Percentiles rank a stretch among this genome's conserved stretches.
These are phyloP conservation scores for Paecilomyces dactylethromorphus DNA, from an alignment of 2,329 filamentous ascomycete genomes.

Conservation along the genomic window DNA sequence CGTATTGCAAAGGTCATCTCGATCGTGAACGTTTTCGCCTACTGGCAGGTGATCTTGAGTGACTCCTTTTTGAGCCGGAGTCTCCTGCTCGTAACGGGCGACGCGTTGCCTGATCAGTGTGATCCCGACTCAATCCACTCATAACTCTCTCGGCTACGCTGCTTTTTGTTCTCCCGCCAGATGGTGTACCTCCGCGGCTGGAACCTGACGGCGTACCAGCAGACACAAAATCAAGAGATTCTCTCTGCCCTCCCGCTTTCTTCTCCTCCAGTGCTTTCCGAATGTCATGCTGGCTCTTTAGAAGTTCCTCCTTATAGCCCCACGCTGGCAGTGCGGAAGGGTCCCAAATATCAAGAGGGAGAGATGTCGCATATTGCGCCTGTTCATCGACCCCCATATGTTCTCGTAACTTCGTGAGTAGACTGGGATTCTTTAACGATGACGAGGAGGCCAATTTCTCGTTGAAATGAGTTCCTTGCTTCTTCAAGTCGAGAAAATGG, in stretches of 20 bases:
- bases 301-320: conserved; percentile 43
- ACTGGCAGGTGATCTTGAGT: conserved; percentile 9
- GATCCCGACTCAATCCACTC: conserved; percentile 13
- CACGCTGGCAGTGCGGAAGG: conserved; percentile 30
- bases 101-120: conserved; percentile 3
- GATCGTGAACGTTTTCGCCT: conserved; percentile 14
- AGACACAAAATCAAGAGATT: conserved; percentile 35
- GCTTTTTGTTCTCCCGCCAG: conserved; percentile 6
- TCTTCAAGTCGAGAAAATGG: conserved; percentile 56
- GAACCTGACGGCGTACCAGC: conserved; percentile 19
- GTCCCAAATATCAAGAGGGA: conserved; percentile 37
- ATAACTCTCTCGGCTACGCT: conserved; percentile 18
- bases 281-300: conserved; percentile 34
- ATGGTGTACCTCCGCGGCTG: conserved; percentile 9
- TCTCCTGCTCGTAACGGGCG: conserved; percentile 1
- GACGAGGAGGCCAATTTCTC: conserved; percentile 51
- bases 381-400: conserved; percentile 50
- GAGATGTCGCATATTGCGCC: conserved; percentile 49
- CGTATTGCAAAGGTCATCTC: conserved; percentile 2
- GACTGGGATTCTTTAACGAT: conserved; percentile 53
- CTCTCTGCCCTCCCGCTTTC: conserved; percentile 24
- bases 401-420: conserved; percentile 51
- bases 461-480: conserved; percentile 59
- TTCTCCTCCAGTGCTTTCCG: conserved; percentile 28
- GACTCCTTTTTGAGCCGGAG: conserved; percentile 2